phyloP scores from a whole-genome alignment of 2,329 filamentous ascomycete genomes.

The Phialophora tarda region DNA sequence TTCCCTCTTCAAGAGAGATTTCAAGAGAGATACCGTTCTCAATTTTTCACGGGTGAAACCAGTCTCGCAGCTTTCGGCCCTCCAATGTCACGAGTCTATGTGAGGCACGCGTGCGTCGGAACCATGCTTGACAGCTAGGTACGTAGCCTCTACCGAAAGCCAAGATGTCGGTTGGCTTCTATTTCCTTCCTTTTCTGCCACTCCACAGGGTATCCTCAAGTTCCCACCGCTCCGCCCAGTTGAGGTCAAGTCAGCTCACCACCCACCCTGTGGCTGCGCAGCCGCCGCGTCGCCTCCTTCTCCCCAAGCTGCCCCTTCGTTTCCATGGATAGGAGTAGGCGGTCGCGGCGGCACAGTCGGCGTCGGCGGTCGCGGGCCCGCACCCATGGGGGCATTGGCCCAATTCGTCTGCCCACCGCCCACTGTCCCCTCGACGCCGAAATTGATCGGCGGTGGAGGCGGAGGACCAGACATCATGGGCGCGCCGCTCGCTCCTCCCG shows the following conservation, averaged over 20 bases:
- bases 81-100: background rate
- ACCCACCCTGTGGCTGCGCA: background rate
- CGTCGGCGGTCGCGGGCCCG: background rate
- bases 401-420: slow-evolving; percentile 21
- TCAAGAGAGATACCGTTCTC: background rate
- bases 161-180: background rate
- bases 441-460: slow-evolving; percentile 7
- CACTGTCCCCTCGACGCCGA: slow-evolving; percentile 1
- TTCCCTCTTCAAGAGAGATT: background rate
- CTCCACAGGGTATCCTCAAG: background rate
- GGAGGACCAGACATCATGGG: background rate
- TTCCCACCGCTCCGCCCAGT: background rate
- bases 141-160: background rate
- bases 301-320: background rate
- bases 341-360: slow-evolving; percentile 1
- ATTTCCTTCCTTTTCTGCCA: background rate
- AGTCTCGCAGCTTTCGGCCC: background rate
- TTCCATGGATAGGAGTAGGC: background rate
- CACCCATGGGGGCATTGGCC: background rate
- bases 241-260: background rate
- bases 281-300: background rate
- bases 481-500: too few relatives aligned
- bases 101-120: background rate
- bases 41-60: background rate
- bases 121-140: background rate